Evolutionary conservation across 768 basidiomycete species (phyloP), one percentile per base, ranked within the genome.

Genomic region (Boletus fagicola): DNA sequence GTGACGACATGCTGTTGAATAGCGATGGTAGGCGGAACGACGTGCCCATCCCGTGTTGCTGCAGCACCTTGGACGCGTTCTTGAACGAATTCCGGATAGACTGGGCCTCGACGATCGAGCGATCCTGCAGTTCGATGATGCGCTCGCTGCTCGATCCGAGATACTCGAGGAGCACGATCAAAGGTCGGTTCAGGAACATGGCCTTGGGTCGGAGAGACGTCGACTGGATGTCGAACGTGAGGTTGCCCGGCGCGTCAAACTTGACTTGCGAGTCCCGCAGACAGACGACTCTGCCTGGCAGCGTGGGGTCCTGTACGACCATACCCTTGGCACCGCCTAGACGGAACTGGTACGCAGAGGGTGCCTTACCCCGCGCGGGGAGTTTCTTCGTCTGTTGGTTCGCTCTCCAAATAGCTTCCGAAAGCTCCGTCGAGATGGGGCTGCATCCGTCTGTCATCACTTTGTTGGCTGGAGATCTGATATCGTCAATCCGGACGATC

Each of bases 381-480:
- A 51, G 59, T 28, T 58, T 69, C 65, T 66, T 73, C 43, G 53
- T 65, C 31, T 56, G 43, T 53, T 73, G 69, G 36, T 82, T 64
- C 6, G 61, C 67, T n/a, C 58, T 65, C 72, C 76, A 76, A 40
- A 80, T 75, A 1, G 48, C 68, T 2, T 66, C 60, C 16, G 68
- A 68, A 18, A 82, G 72, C 24, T 62, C 66, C 5, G 57, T 54
- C 9, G 80, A 81, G 40, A 81, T 77, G 16, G 76, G 68, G 1
- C 81, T 81, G 54, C 78, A 77, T 22, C 83, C 83, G 51, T 84
- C 82, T 7, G 81, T 82, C 70, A 83, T 82, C 46, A 72, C 58
- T 26, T 66, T 71, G 6, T 58, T 61, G 22, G n/a, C 40, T 2
- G 56, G 51, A 6, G 76, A 73, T 35, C 4, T 55, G 20, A 63